Percentiles rank a stretch among this genome's conserved stretches.
Evolutionary conservation across 2,329 filamentous ascomycete genomes (phyloP).

Genomic region (Davidsoniella virescens): DNA sequence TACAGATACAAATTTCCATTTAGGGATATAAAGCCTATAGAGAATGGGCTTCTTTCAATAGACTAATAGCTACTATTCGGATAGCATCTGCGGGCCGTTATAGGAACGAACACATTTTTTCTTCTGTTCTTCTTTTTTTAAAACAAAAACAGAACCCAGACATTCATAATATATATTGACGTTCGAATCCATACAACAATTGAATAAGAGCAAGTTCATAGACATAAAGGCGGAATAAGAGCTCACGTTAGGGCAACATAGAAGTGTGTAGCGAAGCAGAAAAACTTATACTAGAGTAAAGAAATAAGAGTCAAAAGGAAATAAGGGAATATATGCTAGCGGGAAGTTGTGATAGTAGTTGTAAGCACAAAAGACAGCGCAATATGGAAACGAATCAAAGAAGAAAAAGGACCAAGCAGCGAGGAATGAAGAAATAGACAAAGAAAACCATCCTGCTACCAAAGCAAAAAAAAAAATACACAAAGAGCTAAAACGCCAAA

Average conservation of each 20-base stretch:
- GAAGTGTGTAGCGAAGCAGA: too few relatives aligned
- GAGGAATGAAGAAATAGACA: background rate
- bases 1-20: conserved; percentile 38
- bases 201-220: too few relatives aligned
- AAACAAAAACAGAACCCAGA: too few relatives aligned
- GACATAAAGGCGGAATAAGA: too few relatives aligned
- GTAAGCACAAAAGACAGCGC: too few relatives aligned
- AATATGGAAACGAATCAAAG: background rate
- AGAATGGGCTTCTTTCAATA: conserved; percentile 24
- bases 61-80: background rate
- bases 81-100: too few relatives aligned
- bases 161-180: too few relatives aligned
- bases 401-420: background rate
- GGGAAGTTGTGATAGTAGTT: too few relatives aligned
- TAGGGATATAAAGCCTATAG: conserved; percentile 27
- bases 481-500: conserved; percentile 7
- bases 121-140: too few relatives aligned
- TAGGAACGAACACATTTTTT: too few relatives aligned
- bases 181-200: too few relatives aligned
- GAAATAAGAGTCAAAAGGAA: conserved; percentile 1
- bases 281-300: background rate
- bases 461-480: background rate
- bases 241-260: too few relatives aligned
- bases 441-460: background rate
- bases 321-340: background rate